These are phyloP conservation scores for Dovyalis caffra DNA, from an alignment of 345 rosid species.

Conservation along the genomic window DNA sequence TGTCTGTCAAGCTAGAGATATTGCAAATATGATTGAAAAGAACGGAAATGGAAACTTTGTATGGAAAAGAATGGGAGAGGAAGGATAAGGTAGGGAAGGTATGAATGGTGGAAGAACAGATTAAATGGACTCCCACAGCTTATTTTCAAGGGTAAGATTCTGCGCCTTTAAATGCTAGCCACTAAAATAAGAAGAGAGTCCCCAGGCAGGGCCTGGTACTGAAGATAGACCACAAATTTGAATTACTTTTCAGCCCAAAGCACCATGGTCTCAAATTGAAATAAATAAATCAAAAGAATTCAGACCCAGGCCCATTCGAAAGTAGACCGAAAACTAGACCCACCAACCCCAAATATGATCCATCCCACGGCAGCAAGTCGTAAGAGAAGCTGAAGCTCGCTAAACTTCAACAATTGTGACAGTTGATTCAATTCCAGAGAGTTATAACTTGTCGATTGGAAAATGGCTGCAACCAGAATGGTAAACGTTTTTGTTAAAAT, in stretches of 20 bases:
- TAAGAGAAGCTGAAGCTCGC: too few species aligned
- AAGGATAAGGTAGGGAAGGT: slow-evolving; percentile 11
- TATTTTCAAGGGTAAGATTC: neutral
- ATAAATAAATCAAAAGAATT: neutral
- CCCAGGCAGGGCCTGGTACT: neutral
- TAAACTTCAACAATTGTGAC: too few species aligned
- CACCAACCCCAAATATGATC: neutral
- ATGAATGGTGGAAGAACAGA: slow-evolving; percentile 7
- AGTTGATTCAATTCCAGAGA: too few species aligned
- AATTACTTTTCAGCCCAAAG: neutral
- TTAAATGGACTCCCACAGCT: neutral
- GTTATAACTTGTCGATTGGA: too few species aligned
- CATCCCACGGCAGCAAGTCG: neutral
- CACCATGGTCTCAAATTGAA: neutral
- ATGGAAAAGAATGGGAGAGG: neutral
- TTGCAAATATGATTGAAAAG: neutral
- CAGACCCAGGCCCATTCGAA: neutral
- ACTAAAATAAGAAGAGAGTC: neutral
- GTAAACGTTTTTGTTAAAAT: too few species aligned
- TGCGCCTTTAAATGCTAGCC: neutral
- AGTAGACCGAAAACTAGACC: neutral
- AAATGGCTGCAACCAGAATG: too few species aligned
- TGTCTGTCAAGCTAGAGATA: neutral
- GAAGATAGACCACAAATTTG: neutral
- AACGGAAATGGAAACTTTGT: neutral